phyloP scores from a whole-genome alignment of 345 rosid species.

The Linum trigynum region DNA sequence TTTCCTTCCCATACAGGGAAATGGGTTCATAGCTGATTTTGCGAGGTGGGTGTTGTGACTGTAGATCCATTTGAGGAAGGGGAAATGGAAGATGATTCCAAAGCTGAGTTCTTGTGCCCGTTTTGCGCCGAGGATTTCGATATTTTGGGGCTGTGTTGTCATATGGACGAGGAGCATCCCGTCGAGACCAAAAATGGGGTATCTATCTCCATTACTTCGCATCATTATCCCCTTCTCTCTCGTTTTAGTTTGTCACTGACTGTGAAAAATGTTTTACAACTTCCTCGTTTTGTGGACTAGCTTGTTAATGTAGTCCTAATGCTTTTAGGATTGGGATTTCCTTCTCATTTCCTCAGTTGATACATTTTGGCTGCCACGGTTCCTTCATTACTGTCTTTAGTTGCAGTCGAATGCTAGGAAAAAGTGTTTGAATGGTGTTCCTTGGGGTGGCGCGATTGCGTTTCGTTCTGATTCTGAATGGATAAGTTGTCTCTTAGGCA shows the following conservation, averaged over 20 bases:
- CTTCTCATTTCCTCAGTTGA: too few species aligned
- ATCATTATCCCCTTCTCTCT: background rate
- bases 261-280: background rate
- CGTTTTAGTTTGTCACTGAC: background rate
- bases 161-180: slow-evolving; percentile 85
- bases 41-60: background rate
- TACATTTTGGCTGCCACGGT: too few species aligned
- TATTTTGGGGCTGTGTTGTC: slow-evolving; percentile 80
- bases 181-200: slow-evolving; percentile 80
- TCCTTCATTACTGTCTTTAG: too few species aligned
- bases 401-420: background rate
- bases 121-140: slow-evolving; percentile 81
- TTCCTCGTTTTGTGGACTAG: background rate
- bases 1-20: background rate
- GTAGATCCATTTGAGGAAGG: slow-evolving; percentile 52
- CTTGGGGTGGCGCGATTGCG: background rate
- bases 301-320: background rate
- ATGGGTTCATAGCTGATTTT: background rate
- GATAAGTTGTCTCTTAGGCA: too few species aligned
- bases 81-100: slow-evolving; percentile 54
- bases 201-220: slow-evolving; percentile 5
- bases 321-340: too few species aligned
- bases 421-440: background rate
- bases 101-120: slow-evolving; percentile 60
- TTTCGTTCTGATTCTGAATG: too few species aligned